Conservation (phyloP, 1,284 basidiomycete genomes). For the Cutaneotrichosporon dermatis region DNA sequence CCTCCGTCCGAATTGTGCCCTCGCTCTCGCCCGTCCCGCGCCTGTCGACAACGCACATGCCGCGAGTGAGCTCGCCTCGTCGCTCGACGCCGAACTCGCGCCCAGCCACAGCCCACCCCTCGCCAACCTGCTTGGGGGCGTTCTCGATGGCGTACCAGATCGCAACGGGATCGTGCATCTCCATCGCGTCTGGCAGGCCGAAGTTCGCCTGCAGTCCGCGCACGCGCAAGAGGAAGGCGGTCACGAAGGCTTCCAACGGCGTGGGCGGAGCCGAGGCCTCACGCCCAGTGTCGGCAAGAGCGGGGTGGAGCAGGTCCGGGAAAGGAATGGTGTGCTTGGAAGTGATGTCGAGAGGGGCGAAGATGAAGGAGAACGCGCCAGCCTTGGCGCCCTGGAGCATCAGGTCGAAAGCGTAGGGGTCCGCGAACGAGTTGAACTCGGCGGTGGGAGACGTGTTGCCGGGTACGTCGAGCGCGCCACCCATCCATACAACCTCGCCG, state of each 20-base stretch:
- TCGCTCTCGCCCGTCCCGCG: conserved; percentile 32
- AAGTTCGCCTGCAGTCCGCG: conserved; percentile 62
- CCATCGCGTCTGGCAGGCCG: conserved; percentile 72
- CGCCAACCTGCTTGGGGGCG: not conserved
- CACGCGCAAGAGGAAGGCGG: conserved; percentile 69
- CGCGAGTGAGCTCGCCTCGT: conserved; percentile 48
- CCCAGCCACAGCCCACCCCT: conserved; percentile 38
- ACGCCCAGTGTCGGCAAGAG: conserved; percentile 49
- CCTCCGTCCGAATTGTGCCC: conserved; percentile 29
- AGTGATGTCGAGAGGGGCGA: conserved; percentile 77
- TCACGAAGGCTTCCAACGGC: conserved; percentile 65
- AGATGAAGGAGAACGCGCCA: conserved; percentile 55
- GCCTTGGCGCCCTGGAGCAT: conserved; percentile 32
- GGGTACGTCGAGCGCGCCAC: conserved; percentile 90
- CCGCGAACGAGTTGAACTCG: conserved; percentile 93
- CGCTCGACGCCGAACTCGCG: conserved; percentile 49
- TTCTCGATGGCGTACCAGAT: conserved; percentile 49
- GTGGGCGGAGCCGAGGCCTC: conserved; percentile 37
- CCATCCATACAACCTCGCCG: conserved; percentile 79
- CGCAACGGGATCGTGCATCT: conserved; percentile 56
- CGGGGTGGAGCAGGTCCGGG: conserved; percentile 54
- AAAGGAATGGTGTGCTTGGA: conserved; percentile 73
- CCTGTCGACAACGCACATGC: conserved; percentile 52
- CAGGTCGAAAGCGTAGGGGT: conserved; percentile 76
- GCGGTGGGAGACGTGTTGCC: conserved; percentile 80